Conservation (phyloP, 768 basidiomycete genomes). For the Lactarius indigo region DNA sequence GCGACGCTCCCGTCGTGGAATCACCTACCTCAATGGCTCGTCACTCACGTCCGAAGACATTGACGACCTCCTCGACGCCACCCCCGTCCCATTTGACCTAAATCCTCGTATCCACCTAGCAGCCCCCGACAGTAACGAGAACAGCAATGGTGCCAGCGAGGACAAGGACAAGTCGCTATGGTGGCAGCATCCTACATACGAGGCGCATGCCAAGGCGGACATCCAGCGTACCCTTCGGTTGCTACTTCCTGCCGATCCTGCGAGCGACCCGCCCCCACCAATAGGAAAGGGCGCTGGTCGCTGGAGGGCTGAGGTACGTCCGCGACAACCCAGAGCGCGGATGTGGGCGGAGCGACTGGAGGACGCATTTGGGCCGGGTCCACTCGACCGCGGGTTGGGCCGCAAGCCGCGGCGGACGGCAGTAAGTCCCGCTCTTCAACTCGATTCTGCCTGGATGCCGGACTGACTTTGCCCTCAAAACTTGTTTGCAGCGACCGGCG, state of each 20-base stretch:
- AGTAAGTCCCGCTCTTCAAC: slow-evolving; percentile 2
- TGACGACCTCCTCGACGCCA: slow-evolving; percentile 10
- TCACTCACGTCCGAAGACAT: slow-evolving; percentile 4
- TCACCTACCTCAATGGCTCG: not conserved
- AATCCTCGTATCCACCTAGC: not conserved
- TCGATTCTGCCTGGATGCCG: too few relatives aligned
- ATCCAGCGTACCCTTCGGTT: slow-evolving; percentile 11
- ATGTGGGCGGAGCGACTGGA: slow-evolving; percentile 22
- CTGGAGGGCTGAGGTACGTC: slow-evolving; percentile 12
- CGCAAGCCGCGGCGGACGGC: slow-evolving; percentile 20
- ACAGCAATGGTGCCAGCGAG: not conserved
- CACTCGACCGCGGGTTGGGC: slow-evolving; percentile 18
- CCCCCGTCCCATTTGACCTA: slow-evolving; percentile 9
- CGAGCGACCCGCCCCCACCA: not conserved
- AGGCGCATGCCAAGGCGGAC: slow-evolving; percentile 20
- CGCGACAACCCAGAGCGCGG: slow-evolving; percentile 8
- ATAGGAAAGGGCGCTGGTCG: not conserved
- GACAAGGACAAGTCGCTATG: slow-evolving; percentile 3
- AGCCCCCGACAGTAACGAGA: not conserved
- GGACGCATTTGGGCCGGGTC: slow-evolving; percentile 21
- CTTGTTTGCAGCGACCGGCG: slow-evolving; percentile 7
- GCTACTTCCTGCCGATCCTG: slow-evolving; percentile 15
- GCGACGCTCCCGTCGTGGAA: slow-evolving; percentile 6
- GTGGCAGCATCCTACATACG: slow-evolving; percentile 16
- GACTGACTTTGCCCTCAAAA: not conserved